phyloP scores from a whole-genome alignment of 1,139 yeast species.

The Taphrina wiesneri region DNA sequence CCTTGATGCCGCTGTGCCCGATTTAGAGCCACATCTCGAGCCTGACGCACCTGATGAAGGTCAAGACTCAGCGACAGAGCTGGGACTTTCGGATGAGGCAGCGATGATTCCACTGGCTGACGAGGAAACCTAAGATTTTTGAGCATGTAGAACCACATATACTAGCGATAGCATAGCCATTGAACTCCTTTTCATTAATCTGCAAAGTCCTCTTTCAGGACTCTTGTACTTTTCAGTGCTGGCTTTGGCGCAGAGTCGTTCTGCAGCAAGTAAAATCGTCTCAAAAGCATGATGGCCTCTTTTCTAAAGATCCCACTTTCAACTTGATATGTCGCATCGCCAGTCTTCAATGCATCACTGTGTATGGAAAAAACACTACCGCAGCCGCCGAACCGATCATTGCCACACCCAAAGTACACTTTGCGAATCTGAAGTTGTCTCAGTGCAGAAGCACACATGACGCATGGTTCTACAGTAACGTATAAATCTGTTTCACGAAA shows the following conservation, averaged over 20 bases:
- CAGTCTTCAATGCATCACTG: slow-evolving; percentile 29
- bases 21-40: background rate
- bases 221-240: slow-evolving; percentile 69
- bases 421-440: slow-evolving; percentile 71
- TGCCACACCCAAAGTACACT: slow-evolving; percentile 88
- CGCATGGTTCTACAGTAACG: slow-evolving; percentile 97
- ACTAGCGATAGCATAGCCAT: slow-evolving; percentile 15
- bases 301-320: slow-evolving; percentile 77
- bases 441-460: slow-evolving; percentile 94
- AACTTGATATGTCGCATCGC: slow-evolving; percentile 54
- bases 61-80: background rate
- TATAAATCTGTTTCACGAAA: slow-evolving; percentile 63
- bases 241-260: slow-evolving; percentile 73
- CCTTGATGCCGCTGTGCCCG: background rate
- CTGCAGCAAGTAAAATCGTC: slow-evolving; percentile 62
- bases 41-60: background rate
- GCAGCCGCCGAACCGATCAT: slow-evolving; percentile 94
- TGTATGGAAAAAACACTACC: slow-evolving; percentile 78
- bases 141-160: background rate
- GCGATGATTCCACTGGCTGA: background rate
- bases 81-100: background rate
- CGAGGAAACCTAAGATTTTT: background rate
- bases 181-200: background rate
- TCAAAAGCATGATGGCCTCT: slow-evolving; percentile 76
- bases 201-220: slow-evolving; percentile 61